These are phyloP conservation scores for Cyberlindnera galapagoensis DNA, from an alignment of 805 yeast species.

Conservation along the genomic window DNA sequence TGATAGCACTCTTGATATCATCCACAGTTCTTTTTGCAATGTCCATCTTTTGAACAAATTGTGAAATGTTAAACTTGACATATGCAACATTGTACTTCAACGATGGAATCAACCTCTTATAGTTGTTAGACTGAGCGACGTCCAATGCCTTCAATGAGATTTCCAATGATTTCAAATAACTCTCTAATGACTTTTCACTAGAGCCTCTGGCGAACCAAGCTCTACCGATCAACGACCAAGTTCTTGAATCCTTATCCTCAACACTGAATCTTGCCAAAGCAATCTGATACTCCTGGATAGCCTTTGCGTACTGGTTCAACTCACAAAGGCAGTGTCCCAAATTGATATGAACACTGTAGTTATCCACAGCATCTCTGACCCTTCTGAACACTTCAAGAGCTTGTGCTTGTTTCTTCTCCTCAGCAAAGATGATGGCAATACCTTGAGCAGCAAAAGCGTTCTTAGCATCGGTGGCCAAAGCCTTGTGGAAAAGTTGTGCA, in stretches of 20 bases:
- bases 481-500: slow-evolving; percentile 88
- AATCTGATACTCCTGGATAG: slow-evolving; percentile 82
- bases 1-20: slow-evolving; percentile 51
- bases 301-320: slow-evolving; percentile 73
- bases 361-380: slow-evolving; percentile 83
- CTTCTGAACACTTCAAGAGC: slow-evolving; percentile 86
- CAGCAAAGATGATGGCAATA: slow-evolving; percentile 87
- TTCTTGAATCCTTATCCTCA: slow-evolving; percentile 55
- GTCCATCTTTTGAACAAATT: slow-evolving; percentile 59
- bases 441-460: slow-evolving; percentile 98
- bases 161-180: slow-evolving; percentile 54
- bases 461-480: slow-evolving; percentile 70
- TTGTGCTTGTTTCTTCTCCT: slow-evolving; percentile 62
- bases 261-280: slow-evolving; percentile 61
- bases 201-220: slow-evolving; percentile 83
- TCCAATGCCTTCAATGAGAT: slow-evolving; percentile 53
- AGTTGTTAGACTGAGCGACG: slow-evolving; percentile 25
- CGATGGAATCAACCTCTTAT: slow-evolving; percentile 34
- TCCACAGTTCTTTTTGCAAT: slow-evolving; percentile 52
- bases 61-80: slow-evolving; percentile 82
- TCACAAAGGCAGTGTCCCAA: slow-evolving; percentile 84
- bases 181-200: slow-evolving; percentile 57
- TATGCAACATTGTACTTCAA: slow-evolving; percentile 76
- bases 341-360: slow-evolving; percentile 75
- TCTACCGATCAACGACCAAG: slow-evolving; percentile 70